A percentile compares a stretch with the other conserved stretches of the same genome.
phyloP scores from a whole-genome alignment of 345 rosid species.

The Camelina neglecta region DNA sequence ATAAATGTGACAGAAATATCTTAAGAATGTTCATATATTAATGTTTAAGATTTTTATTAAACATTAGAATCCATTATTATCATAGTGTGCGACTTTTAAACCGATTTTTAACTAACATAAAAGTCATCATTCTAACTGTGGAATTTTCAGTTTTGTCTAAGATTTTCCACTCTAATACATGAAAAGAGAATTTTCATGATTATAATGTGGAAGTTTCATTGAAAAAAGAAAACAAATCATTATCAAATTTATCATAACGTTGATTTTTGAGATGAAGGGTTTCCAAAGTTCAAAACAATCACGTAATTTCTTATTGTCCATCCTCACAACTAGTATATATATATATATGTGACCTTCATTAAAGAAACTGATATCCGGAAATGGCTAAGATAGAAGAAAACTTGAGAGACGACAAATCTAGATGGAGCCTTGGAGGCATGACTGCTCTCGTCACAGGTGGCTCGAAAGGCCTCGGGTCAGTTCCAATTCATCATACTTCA shows the following conservation, averaged over 20 bases:
- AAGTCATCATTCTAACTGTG: not conserved
- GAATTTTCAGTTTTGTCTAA: not conserved
- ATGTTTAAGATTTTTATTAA: not conserved
- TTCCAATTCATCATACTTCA: not conserved
- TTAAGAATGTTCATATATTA: not conserved
- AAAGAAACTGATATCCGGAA: constrained; percentile 1
- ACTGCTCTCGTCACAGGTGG: constrained; percentile 46
- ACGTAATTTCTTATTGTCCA: constrained; percentile 15
- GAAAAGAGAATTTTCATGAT: no score
- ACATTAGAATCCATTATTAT: not conserved
- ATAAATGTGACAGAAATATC: not conserved
- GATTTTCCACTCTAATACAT: no score
- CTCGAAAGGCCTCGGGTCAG: constrained; percentile 43
- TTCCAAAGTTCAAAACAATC: not conserved
- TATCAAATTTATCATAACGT: not conserved
- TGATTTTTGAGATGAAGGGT: not conserved
- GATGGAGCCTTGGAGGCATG: constrained; percentile 40
- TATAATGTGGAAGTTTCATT: not conserved
- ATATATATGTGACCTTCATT: constrained; percentile 6
- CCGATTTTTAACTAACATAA: not conserved
- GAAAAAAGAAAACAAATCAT: no score
- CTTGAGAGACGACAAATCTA: not conserved
- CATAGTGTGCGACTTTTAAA: not conserved
- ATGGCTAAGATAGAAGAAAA: constrained; percentile 19
- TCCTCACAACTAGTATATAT: constrained; percentile 1